Base-by-base conservation (phyloP, 371 early-diverging fungal species). In the Mortierella sp. region DNA sequence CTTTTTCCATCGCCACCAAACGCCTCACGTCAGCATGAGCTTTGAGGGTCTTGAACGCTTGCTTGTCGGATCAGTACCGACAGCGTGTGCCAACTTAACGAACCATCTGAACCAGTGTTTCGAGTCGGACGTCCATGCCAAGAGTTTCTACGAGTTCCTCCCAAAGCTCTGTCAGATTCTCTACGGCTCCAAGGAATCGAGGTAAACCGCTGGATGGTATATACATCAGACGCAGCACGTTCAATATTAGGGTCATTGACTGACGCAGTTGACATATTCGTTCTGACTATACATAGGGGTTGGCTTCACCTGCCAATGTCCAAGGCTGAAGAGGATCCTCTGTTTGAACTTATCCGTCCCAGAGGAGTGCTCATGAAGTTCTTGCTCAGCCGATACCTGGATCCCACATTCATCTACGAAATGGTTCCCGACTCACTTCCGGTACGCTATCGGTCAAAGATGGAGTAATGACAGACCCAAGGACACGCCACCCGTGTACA, bases 101-200 rank as follows among this genome's bases (percentile, higher is more conserved):
- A 81, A 74, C 71, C 82, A 86, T 57, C 75, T 86, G 28, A 74
- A 76, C 13, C 76, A 79, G 69, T 86, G 82, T 53, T 76, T 81
- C 59, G 86, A 86, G 13, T 86, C 86, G 11, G 86, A 86, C 71
- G 79, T 74, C n/a, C 82, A 82, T 54, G 86, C 86, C 31, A 86
- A 86, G 72, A 77, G 71, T 46, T 86, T 86, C 51, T 82, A 78
- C 51, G 86, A 86, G 69, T 86, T 86, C 71, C 70, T 86, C 69
- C 86, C 86, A 44, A 72, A 73, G 50, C 82, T 86, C 28, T 86
- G 86, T 44, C 79, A 81, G 53, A 82, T 86, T 54, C 81, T 86
- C 55, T 86, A 72, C 69, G 86, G 86, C 26, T 86, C 86, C 51
- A 81, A 77, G 61, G 86, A 86, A 72, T 81, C 86, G 69, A 69